phyloP scores from a whole-genome alignment of 805 yeast species.

The Starmera quercuum region DNA sequence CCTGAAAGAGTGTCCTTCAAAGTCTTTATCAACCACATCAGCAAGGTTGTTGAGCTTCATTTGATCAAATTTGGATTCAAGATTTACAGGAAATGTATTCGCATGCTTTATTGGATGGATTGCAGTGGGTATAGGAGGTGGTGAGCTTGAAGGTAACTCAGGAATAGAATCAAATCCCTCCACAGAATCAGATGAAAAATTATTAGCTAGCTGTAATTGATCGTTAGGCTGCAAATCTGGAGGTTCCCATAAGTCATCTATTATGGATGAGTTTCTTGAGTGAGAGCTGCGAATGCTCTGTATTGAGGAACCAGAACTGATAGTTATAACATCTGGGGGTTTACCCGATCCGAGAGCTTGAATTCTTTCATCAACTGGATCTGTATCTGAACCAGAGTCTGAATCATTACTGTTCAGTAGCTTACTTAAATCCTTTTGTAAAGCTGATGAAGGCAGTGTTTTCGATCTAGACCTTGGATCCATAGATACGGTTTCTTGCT shows the following conservation, averaged over 20 bases:
- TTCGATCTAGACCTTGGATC: constrained; percentile 23
- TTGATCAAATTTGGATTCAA: not conserved
- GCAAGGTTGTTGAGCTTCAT: not conserved
- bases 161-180: constrained; percentile 4
- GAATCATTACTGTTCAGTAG: not conserved
- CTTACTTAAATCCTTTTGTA: constrained; percentile 2
- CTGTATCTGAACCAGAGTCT: not conserved
- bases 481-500: constrained; percentile 3
- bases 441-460: constrained; percentile 19
- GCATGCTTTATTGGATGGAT: not conserved
- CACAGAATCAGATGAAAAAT: constrained; percentile 9
- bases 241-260: constrained; percentile 26
- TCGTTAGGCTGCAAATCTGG: constrained; percentile 32
- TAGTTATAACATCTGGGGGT: not conserved
- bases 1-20: constrained; percentile 1
- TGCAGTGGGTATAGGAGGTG: constrained; percentile 9
- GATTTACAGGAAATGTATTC: constrained; percentile 1
- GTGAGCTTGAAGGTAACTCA: constrained; percentile 6
- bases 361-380: constrained; percentile 3
- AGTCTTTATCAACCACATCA: not conserved
- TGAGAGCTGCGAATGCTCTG: not conserved
- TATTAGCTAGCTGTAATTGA: constrained; percentile 25
- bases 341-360: constrained; percentile 2
- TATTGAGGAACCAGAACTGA: constrained; percentile 7
- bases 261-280: constrained; percentile 1